These are phyloP conservation scores for Claviceps sp. DNA, from an alignment of 2,329 filamentous ascomycete species.

Conservation along the genomic window DNA sequence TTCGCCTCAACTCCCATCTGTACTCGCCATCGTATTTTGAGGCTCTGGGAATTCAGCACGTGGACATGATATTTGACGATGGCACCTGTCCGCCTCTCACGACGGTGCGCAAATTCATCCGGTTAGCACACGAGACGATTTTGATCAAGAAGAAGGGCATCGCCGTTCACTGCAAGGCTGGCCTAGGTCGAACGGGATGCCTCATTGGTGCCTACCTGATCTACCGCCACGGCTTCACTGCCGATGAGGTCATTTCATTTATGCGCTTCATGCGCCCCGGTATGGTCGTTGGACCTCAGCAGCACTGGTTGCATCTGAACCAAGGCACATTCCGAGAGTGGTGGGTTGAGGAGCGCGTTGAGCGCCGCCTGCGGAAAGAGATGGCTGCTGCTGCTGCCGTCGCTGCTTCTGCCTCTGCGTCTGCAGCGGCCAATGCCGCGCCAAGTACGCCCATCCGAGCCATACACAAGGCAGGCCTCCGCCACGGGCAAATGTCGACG, in stretches of 20 bases:
- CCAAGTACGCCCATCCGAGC: slow-evolving; percentile 49
- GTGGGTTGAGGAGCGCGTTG: slow-evolving; percentile 85
- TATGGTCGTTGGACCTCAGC: slow-evolving; percentile 97
- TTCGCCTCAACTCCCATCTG: slow-evolving; percentile 86
- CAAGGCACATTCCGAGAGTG: slow-evolving; percentile 96
- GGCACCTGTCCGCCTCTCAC: slow-evolving; percentile 84
- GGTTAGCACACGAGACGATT: slow-evolving; percentile 88
- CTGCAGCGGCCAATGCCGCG: slow-evolving; percentile 21
- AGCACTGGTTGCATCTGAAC: slow-evolving; percentile 97
- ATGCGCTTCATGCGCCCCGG: slow-evolving; percentile 99
- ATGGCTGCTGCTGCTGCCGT: slow-evolving; percentile 25
- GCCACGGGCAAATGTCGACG: slow-evolving; percentile 62
- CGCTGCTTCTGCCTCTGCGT: neutral
- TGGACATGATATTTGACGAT: slow-evolving; percentile 99
- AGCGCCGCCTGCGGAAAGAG: slow-evolving; percentile 51
- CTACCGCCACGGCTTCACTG: slow-evolving; percentile 92
- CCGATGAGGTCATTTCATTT: slow-evolving; percentile 92
- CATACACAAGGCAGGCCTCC: slow-evolving; percentile 44
- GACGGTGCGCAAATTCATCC: slow-evolving; percentile 90
- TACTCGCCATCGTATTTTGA: slow-evolving; percentile 98
- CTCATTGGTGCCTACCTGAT: slow-evolving; percentile 96
- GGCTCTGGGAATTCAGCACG: slow-evolving; percentile 81
- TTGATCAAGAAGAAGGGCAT: slow-evolving; percentile 83
- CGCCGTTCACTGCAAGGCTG: slow-evolving; percentile 96
- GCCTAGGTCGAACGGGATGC: slow-evolving; percentile 87